Base-by-base conservation (phyloP, 805 yeast species). In the Candida adriatica region DNA sequence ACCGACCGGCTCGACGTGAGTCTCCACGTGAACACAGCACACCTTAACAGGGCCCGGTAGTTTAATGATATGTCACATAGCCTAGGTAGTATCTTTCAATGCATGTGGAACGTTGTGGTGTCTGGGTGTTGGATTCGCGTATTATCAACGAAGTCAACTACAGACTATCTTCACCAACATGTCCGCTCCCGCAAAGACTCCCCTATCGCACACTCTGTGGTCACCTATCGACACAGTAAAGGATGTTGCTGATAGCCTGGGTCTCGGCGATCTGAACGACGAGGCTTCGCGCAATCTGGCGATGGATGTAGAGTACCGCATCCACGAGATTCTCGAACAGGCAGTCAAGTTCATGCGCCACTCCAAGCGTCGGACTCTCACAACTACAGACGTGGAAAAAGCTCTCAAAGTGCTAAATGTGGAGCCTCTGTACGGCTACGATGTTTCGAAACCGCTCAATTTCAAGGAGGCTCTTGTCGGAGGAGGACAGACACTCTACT, bases 231-330 rank as follows among this genome's bases (percentile, higher is more conserved):
- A 92, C 56, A 92, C 99, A 0, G 96, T 94, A 18, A 82, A 79
- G 49, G 98, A 92, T 63, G 95, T 85, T 11, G 95, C 96, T 0
- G 98, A 92, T 53, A 73, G 86, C 3, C 64, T 92, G 8, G 98
- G 98, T 2, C 68, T 92, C 22, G 58, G 68, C 4, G 75, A 64
- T 35, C 63, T 92, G 29, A 83, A 85, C 19, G 97, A 90, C 33
- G 98, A 94, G 38, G 95, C 90, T 2, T 82, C 96, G 29, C 84
- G 86, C 51, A 85, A 92, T 41, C 63, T 92, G 39, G 97, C 99
- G 6, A 92, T 92, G 98, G 99, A 92, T 55, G 94, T 92, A n/a
- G 99, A 92, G 61, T 92, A 94, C 56, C 73, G 98, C 41, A 84
- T 92, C 43, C 90, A 90, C 55, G 97, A 92, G 59, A 83, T 92